Evolutionary conservation across 257 asterid species (phyloP).

Genomic region (Verbena officinalis): DNA sequence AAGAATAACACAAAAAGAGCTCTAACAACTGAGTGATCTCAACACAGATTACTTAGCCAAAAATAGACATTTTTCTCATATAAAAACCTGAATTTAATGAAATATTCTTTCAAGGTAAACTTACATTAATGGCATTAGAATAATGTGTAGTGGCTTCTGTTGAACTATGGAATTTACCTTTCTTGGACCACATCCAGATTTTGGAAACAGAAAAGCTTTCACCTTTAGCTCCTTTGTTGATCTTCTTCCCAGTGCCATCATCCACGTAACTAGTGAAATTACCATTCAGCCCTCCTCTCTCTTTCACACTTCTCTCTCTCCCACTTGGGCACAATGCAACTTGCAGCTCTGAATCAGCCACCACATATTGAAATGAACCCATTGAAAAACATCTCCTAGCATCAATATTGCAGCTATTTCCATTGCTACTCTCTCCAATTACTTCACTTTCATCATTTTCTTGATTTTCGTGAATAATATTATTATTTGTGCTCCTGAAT

Average conservation of each 20-base stretch:
- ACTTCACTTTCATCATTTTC: conserved; percentile 47
- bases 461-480: not conserved
- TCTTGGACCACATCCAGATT: conserved; percentile 96
- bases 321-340: conserved; percentile 60
- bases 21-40: too few relatives aligned
- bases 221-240: conserved; percentile 72
- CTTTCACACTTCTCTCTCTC: conserved; percentile 37
- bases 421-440: conserved; percentile 68
- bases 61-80: conserved; percentile 12
- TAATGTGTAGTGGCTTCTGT: conserved; percentile 32
- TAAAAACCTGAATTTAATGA: conserved; percentile 22
- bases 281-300: conserved; percentile 50
- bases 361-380: conserved; percentile 97
- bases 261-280: conserved; percentile 42
- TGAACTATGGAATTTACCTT: conserved; percentile 59
- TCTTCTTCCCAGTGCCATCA: conserved; percentile 61
- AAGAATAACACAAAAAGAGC: conserved; percentile 11
- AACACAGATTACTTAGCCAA: too few relatives aligned
- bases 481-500: conserved; percentile 43
- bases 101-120: conserved; percentile 43
- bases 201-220: conserved; percentile 98
- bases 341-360: conserved; percentile 79
- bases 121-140: conserved; percentile 47
- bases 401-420: conserved; percentile 50
- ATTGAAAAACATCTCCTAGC: conserved; percentile 91